phyloP scores from a whole-genome alignment of 768 basidiomycete species.

The Lactarius quietus region DNA sequence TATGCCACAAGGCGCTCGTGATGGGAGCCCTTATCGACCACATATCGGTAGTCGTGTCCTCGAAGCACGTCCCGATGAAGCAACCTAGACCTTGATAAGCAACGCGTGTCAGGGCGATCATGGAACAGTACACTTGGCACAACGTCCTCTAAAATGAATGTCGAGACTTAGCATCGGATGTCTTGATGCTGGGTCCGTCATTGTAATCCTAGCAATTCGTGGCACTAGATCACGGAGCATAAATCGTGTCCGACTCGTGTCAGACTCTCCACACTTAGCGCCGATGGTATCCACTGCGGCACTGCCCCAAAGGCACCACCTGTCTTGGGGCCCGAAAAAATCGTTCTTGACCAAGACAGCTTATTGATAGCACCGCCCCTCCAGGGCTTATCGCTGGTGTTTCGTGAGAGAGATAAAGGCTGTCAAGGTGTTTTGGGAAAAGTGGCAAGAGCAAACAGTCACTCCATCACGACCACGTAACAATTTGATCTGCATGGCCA shows the following conservation, averaged over 20 bases:
- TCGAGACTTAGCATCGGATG: background rate
- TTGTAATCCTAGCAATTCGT: background rate
- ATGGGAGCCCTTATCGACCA: background rate
- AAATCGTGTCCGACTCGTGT: background rate
- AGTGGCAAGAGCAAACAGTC: background rate
- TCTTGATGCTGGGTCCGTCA: background rate
- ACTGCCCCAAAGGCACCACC: background rate
- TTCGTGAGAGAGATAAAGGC: background rate
- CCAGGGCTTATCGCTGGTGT: background rate
- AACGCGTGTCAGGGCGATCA: background rate
- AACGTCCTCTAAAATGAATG: background rate
- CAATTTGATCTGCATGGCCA: too few species aligned
- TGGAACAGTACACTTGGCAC: background rate
- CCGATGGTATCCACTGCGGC: background rate
- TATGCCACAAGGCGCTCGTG: background rate
- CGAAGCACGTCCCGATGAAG: background rate
- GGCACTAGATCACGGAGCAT: background rate
- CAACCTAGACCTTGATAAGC: background rate
- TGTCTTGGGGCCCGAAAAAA: background rate
- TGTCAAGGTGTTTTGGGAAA: background rate
- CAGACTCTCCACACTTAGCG: background rate
- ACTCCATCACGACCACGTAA: background rate
- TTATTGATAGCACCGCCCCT: background rate
- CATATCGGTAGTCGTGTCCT: background rate
- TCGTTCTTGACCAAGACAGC: background rate